phyloP scores from a whole-genome alignment of 2,329 filamentous ascomycete genomes.

The Sporothrix sp. region DNA sequence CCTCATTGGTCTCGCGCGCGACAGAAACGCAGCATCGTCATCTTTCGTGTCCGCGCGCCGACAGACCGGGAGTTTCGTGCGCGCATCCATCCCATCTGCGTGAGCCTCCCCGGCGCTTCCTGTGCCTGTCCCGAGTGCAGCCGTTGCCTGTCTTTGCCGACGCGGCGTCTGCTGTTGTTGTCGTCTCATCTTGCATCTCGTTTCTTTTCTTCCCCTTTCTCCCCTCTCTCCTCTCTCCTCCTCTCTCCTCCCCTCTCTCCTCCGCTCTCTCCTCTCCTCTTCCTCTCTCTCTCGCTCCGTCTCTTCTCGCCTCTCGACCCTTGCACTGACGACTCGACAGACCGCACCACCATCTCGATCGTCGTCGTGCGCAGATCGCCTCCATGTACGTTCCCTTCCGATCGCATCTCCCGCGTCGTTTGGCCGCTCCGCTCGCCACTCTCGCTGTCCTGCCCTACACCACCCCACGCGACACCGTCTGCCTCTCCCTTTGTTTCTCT shows the following conservation, averaged over 20 bases:
- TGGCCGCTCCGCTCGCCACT: background rate
- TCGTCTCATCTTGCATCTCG: too few species aligned
- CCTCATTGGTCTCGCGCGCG: conserved; percentile 35
- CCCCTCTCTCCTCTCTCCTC: background rate
- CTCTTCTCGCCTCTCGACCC: too few species aligned
- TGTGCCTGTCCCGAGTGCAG: too few species aligned
- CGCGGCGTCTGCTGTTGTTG: too few species aligned
- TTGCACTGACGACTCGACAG: too few species aligned
- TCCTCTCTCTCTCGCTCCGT: background rate
- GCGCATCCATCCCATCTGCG: too few species aligned
- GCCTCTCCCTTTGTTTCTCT: background rate
- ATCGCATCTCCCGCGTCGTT: background rate
- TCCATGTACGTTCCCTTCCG: background rate
- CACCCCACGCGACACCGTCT: background rate
- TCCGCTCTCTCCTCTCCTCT: background rate
- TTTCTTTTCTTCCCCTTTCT: too few species aligned
- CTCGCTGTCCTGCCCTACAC: background rate
- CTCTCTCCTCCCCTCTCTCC: background rate
- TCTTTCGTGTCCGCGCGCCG: background rate
- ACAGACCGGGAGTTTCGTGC: too few species aligned
- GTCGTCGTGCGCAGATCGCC: too few species aligned
- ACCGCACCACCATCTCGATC: too few species aligned
- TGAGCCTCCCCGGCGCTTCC: too few species aligned
- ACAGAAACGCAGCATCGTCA: background rate
- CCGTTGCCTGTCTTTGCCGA: too few species aligned